Evolutionary conservation across 148 eudicot species (phyloP).

Genomic region (Vaccinium myrtillus): DNA sequence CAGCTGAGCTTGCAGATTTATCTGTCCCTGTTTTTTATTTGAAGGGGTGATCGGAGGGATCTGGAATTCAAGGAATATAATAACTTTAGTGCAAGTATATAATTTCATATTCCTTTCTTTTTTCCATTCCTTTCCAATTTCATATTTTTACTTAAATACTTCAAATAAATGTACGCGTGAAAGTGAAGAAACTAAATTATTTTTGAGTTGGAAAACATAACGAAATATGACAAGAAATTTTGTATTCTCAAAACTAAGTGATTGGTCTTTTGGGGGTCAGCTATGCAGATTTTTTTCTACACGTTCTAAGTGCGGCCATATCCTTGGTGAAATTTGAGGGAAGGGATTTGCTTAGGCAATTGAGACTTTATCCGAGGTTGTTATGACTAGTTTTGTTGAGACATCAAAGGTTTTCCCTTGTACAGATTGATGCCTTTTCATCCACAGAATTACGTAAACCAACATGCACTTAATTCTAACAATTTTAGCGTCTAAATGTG

Average conservation of each 20-base stretch:
- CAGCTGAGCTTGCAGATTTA: slow-evolving; percentile 10
- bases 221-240: neutral
- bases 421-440: neutral
- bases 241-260: neutral
- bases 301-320: neutral
- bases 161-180: neutral
- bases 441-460: neutral
- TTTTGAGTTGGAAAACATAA: neutral
- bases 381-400: neutral
- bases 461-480: neutral
- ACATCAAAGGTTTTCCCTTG: too few species aligned
- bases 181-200: neutral
- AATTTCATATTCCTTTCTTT: neutral
- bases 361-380: neutral
- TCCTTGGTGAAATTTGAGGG: neutral
- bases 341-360: neutral
- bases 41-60: slow-evolving; percentile 83
- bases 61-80: slow-evolving; percentile 79
- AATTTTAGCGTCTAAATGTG: neutral
- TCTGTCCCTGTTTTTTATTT: neutral
- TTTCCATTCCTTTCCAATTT: neutral
- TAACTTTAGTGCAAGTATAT: slow-evolving; percentile 66
- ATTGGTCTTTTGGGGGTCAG: neutral
- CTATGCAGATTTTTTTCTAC: neutral
- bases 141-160: neutral